phyloP scores from a whole-genome alignment of 1,139 yeast species.

The Yamadazyma atmosphaerica region DNA sequence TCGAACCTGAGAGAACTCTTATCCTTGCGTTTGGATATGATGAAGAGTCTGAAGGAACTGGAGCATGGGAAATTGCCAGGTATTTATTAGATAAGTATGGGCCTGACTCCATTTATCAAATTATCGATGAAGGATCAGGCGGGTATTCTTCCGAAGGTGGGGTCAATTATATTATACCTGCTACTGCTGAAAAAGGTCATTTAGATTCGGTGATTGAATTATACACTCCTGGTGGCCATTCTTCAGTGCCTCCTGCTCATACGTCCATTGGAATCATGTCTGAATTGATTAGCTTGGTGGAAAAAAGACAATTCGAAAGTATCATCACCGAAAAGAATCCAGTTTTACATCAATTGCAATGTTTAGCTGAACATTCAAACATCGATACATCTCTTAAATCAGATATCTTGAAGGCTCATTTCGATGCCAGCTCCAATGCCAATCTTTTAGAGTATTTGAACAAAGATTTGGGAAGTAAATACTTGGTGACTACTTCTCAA shows the following conservation, averaged over 20 bases:
- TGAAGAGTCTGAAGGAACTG: constrained; percentile 46
- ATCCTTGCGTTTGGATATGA: constrained; percentile 50
- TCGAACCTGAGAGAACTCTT: constrained; percentile 42
- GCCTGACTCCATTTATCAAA: constrained; percentile 37
- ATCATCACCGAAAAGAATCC: constrained; percentile 42
- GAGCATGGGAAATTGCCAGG: constrained; percentile 32
- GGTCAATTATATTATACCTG: constrained; percentile 53
- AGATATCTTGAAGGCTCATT: constrained; percentile 42
- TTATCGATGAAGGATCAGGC: constrained; percentile 48
- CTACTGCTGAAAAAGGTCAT: constrained; percentile 51
- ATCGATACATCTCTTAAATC: constrained; percentile 29
- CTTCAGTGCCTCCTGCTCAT: constrained; percentile 49
- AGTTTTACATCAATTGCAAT: constrained; percentile 39
- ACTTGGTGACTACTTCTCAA: constrained; percentile 60
- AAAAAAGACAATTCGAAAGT: constrained; percentile 34
- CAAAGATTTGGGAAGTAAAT: constrained; percentile 27
- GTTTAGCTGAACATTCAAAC: constrained; percentile 42
- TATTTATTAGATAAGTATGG: constrained; percentile 38
- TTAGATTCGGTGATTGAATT: constrained; percentile 38
- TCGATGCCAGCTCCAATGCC: constrained; percentile 39
- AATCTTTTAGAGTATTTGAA: constrained; percentile 36
- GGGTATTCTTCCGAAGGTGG: constrained; percentile 40
- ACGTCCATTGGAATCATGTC: constrained; percentile 49
- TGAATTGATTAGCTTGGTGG: constrained; percentile 37
- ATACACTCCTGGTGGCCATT: constrained; percentile 50